phyloP scores from a whole-genome alignment of 805 yeast species.

The Sugiyamaella floridensis region DNA sequence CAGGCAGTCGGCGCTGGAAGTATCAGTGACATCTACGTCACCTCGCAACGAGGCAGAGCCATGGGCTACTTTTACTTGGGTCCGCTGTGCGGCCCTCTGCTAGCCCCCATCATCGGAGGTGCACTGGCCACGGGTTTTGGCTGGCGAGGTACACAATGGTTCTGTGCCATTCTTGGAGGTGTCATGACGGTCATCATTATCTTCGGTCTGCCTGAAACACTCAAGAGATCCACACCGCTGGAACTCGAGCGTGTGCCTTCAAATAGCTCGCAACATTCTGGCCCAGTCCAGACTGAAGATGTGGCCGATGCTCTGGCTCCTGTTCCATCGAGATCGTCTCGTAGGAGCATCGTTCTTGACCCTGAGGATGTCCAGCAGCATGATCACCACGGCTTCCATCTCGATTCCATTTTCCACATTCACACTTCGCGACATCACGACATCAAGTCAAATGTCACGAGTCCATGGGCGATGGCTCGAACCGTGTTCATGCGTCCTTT shows the following conservation, averaged over 20 bases:
- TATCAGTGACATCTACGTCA: slow-evolving; percentile 62
- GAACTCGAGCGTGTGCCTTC: slow-evolving; percentile 21
- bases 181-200: slow-evolving; percentile 42
- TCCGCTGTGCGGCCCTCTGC: slow-evolving; percentile 70
- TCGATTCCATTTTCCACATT: neutral
- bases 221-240: slow-evolving; percentile 39
- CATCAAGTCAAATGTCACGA: neutral
- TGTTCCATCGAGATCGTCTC: neutral
- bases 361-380: neutral
- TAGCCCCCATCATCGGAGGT: slow-evolving; percentile 79
- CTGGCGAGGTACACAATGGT: slow-evolving; percentile 89
- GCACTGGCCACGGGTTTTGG: slow-evolving; percentile 64
- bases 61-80: slow-evolving; percentile 79
- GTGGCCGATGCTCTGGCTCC: slow-evolving; percentile 4
- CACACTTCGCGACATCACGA: neutral
- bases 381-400: slow-evolving; percentile 1
- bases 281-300: neutral
- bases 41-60: slow-evolving; percentile 66
- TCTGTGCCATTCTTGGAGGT: slow-evolving; percentile 62
- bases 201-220: slow-evolving; percentile 71
- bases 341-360: neutral
- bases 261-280: neutral
- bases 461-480: neutral
- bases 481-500: slow-evolving; percentile 42
- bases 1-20: slow-evolving; percentile 91